Evolutionary conservation across 202 grass and related monocot species (phyloP).

Genomic region (Digitaria exilis): DNA sequence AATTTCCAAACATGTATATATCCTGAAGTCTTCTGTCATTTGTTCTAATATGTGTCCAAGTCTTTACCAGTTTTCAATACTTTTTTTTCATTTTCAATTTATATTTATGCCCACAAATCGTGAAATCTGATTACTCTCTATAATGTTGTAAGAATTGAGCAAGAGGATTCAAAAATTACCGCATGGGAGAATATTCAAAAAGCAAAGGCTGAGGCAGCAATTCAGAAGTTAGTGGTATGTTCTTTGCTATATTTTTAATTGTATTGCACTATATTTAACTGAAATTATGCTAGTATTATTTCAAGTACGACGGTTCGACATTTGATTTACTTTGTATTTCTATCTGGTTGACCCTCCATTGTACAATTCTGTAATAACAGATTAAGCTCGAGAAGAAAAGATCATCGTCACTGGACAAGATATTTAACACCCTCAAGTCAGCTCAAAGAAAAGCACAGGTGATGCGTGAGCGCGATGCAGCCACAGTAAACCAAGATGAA

Average conservation of each 20-base stretch:
- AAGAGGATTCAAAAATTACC: constrained; percentile 69
- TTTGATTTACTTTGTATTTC: not conserved
- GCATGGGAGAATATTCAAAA: constrained; percentile 90
- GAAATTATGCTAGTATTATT: constrained; percentile 11
- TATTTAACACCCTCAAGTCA: constrained; percentile 75
- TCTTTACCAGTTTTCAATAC: not conserved
- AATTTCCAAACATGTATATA: constrained; percentile 2
- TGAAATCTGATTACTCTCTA: constrained; percentile 21
- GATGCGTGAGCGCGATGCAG: constrained; percentile 63
- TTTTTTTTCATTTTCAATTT: not conserved
- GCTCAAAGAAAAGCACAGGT: constrained; percentile 84
- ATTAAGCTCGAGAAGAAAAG: constrained; percentile 94
- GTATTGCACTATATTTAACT: not conserved
- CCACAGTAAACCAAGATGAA: constrained; percentile 52
- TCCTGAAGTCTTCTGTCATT: not conserved
- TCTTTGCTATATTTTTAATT: constrained; percentile 17
- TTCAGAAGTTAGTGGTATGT: constrained; percentile 85
- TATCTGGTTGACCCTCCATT: constrained; percentile 14
- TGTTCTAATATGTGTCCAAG: constrained; percentile 1
- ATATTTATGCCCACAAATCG: not conserved
- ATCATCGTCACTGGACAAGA: constrained; percentile 88
- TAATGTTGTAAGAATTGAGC: constrained; percentile 57
- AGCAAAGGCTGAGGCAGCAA: constrained; percentile 77
- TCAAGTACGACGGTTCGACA: not conserved
- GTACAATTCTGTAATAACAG: constrained; percentile 47